Evolutionary conservation across 768 basidiomycete genomes (phyloP).

Genomic region (Russula sp.): DNA sequence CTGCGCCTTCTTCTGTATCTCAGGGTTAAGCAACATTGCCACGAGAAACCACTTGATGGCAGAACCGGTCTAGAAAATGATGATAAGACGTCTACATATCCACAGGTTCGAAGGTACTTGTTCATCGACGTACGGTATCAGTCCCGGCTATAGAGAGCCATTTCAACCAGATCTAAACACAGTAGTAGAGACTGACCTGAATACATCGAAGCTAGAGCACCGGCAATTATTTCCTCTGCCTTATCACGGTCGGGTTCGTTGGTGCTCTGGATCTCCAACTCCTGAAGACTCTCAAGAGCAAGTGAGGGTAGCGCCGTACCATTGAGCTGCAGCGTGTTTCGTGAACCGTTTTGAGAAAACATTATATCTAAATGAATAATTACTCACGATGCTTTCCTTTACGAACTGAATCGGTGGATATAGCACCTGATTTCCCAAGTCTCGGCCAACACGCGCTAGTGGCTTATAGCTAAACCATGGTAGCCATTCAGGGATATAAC

Average conservation of each 20-base stretch:
- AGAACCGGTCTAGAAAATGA: neutral
- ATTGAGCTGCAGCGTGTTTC: neutral
- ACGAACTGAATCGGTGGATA: neutral
- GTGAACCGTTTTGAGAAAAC: neutral
- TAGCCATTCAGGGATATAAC: conserved; percentile 5
- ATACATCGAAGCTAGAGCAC: neutral
- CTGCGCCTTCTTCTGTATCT: neutral
- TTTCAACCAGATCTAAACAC: neutral
- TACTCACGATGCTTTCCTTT: neutral
- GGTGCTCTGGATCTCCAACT: neutral
- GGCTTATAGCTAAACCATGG: conserved; percentile 9
- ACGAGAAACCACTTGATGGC: neutral
- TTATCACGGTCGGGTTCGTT: neutral
- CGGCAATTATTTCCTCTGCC: neutral
- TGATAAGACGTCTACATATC: neutral
- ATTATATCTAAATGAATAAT: neutral
- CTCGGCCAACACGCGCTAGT: neutral
- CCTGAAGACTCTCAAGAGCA: conserved; percentile 1
- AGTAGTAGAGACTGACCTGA: neutral
- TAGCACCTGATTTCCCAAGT: neutral
- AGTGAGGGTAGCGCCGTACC: neutral
- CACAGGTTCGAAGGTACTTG: neutral
- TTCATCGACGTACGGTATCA: neutral
- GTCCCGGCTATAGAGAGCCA: neutral
- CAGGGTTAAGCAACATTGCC: neutral